Conservation (phyloP, 805 yeast genomes). For the Metschnikowia sp. region DNA sequence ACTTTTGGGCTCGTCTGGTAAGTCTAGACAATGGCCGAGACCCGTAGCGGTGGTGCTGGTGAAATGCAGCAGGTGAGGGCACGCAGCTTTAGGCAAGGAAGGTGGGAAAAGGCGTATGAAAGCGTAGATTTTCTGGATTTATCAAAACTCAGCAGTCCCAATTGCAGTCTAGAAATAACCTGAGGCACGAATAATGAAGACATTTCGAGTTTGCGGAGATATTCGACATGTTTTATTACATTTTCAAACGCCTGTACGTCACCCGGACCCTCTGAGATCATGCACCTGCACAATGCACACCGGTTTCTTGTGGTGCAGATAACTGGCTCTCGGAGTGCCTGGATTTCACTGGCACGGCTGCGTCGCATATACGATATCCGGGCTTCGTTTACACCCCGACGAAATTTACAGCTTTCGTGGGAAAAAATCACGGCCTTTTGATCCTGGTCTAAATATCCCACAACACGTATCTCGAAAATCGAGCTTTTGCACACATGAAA, state of each 20-base stretch:
- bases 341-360: constrained; percentile 1
- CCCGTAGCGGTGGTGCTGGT: constrained; percentile 11
- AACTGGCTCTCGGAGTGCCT: background rate
- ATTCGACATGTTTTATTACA: constrained; percentile 4
- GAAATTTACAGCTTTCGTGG: background rate
- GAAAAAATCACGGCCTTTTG: background rate
- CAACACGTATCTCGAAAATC: background rate
- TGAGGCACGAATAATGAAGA: background rate
- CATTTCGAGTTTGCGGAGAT: background rate
- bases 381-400: constrained; percentile 5
- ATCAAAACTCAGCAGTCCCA: too few relatives aligned
- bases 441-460: background rate
- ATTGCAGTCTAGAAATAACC: background rate
- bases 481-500: background rate
- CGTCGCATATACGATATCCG: constrained; percentile 4
- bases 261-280: constrained; percentile 2
- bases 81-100: background rate
- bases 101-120: background rate
- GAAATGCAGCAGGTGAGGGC: constrained; percentile 8
- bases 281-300: constrained; percentile 10
- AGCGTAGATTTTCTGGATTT: background rate
- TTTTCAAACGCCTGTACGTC: constrained; percentile 1
- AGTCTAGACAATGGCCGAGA: constrained; percentile 14
- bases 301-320: constrained; percentile 4
- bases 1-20: constrained; percentile 6